These are phyloP conservation scores for Boletus reticuloceps DNA, from an alignment of 768 basidiomycete genomes.

Conservation along the genomic window DNA sequence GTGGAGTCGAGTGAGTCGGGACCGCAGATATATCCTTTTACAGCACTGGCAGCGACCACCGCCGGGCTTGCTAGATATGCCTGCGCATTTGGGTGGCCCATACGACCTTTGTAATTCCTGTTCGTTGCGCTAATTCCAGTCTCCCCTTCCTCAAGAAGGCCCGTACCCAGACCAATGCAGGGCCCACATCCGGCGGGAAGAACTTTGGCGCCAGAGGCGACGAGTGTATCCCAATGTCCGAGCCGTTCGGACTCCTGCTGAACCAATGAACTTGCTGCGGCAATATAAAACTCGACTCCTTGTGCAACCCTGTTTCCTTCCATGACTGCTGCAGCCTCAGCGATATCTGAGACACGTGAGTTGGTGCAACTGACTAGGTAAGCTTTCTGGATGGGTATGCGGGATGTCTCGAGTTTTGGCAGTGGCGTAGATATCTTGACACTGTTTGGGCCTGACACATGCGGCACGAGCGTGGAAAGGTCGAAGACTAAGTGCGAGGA, in stretches of 20 bases:
- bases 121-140: conserved; percentile 98
- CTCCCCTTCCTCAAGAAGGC: conserved; percentile 90
- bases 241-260: conserved; percentile 83
- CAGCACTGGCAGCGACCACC: conserved; percentile 94
- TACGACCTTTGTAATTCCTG: conserved; percentile 97
- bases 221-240: conserved; percentile 86
- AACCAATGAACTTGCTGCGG: conserved; percentile 89
- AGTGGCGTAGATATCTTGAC: conserved; percentile 96
- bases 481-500: conserved; percentile 88
- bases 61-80: conserved; percentile 97
- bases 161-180: conserved; percentile 94
- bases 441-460: conserved; percentile 96
- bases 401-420: conserved; percentile 69
- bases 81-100: conserved; percentile 93
- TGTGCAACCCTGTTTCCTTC: conserved; percentile 76
- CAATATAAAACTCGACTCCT: conserved; percentile 96
- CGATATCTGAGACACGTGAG: conserved; percentile 91
- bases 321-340: conserved; percentile 89
- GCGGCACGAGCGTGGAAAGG: conserved; percentile 90
- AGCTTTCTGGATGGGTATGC: conserved; percentile 89
- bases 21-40: conserved; percentile 86
- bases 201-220: conserved; percentile 87
- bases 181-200: conserved; percentile 97
- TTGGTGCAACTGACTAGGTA: conserved; percentile 99
- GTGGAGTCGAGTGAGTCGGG: conserved; percentile 65